Base-by-base conservation (phyloP, 2,329 filamentous ascomycete genomes). In the Biscogniauxia sp. region DNA sequence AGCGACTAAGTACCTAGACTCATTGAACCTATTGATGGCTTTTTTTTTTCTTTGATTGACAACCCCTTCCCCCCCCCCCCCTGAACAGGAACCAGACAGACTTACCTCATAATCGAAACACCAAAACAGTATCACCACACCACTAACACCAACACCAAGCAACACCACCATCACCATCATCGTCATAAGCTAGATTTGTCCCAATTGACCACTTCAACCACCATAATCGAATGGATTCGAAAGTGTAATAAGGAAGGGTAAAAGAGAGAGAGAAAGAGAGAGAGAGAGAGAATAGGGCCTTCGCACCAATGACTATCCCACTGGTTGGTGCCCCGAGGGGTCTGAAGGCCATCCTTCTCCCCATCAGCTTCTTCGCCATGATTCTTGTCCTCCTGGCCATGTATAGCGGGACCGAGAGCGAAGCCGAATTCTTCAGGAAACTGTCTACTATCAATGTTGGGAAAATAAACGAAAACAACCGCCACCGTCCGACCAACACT, bases 291-390 rank as follows among this genome's bases (percentile, higher is more conserved):
- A 54, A 6, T 53, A 15, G 51, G 26, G 26, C 28, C 25, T 17
- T 15, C 13, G 13, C 9, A 41, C 37, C 37, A 26, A 58, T 58
- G 56, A 7, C 50, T 20, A 45, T 54, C 8, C 51, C 56, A 17
- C 51, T 58, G 19, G 56, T 58, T 23, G 53, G 53, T 20, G 63
- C 63, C 52, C 64, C 64, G 17, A 54, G 63, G 53, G 64, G 64
- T 20, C 62, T 66, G 37, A 63, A 62, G 17, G 19, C 55, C 23
- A 57, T 79, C 55, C 51, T 68, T 25, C 63, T 71, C 50, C 68
- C 64, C 2, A 49, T 64, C 26, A 61, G 64, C 19, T 61, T 69
- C 19, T 9, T 70, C 13, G 50, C 62, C 53, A 51, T 69, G 25
- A 61, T 66, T 15, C 60, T 70, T 20, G 60, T 63, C 26, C 20